phyloP scores from a whole-genome alignment of 2,329 filamentous ascomycete genomes.

The Hypoxylon sp. region DNA sequence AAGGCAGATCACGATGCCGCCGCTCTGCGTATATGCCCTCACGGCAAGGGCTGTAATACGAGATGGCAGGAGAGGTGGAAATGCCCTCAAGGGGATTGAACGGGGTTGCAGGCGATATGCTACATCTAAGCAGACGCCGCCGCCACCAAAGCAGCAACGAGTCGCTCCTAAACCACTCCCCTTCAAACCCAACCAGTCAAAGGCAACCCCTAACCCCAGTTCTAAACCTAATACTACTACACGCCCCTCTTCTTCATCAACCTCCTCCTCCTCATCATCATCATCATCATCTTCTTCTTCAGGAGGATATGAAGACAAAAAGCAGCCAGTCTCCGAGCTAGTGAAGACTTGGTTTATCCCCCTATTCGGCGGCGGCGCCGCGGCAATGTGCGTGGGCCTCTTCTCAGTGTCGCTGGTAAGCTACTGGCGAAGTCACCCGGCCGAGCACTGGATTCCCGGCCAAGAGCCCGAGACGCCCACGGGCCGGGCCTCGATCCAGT shows the following conservation, averaged over 20 bases:
- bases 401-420: constrained; percentile 58
- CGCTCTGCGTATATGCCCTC: constrained; percentile 11
- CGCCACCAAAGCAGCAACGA: constrained; percentile 12
- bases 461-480: constrained; percentile 61
- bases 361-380: constrained; percentile 63
- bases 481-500: constrained; percentile 65
- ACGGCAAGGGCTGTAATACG: constrained; percentile 27
- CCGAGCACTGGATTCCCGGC: constrained; percentile 50
- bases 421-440: constrained; percentile 49
- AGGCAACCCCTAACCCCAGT: constrained; percentile 10
- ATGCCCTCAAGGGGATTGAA: constrained; percentile 24
- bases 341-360: constrained; percentile 58
- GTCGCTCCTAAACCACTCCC: constrained; percentile 46
- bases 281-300: constrained; percentile 20
- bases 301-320: constrained; percentile 26
- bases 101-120: constrained; percentile 40
- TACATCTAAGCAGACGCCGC: constrained; percentile 30
- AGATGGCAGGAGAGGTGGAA: constrained; percentile 20
- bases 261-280: constrained; percentile 11
- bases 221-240: constrained; percentile 10
- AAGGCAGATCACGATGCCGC: constrained; percentile 31
- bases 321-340: constrained; percentile 48
- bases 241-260: not conserved
- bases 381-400: constrained; percentile 63
- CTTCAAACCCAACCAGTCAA: constrained; percentile 36